Evolutionary conservation across 768 basidiomycete genomes (phyloP).

Genomic region (Phaffia tasmanica): DNA sequence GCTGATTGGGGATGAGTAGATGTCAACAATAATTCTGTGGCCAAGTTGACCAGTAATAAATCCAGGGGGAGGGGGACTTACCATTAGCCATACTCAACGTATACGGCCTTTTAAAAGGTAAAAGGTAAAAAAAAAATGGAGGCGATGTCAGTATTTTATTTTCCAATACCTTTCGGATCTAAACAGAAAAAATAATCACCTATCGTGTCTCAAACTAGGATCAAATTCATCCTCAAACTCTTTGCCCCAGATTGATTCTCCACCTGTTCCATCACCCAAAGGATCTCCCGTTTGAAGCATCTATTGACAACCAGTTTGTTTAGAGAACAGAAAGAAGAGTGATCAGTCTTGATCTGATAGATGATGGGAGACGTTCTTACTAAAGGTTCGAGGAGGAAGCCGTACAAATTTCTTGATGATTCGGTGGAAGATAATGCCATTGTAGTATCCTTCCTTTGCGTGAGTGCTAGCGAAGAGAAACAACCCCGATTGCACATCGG

Average conservation of each 20-base stretch:
- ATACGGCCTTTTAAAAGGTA: constrained; percentile 55
- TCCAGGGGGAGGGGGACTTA: constrained; percentile 1
- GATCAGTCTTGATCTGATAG: not conserved
- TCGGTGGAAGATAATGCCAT: constrained; percentile 88
- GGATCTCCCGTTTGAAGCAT: constrained; percentile 97
- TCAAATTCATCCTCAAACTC: constrained; percentile 92
- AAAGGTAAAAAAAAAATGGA: not conserved
- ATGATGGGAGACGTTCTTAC: not conserved
- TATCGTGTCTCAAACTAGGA: constrained; percentile 77
- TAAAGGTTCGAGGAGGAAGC: constrained; percentile 10
- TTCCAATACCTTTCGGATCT: too few species aligned
- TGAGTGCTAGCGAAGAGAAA: constrained; percentile 46
- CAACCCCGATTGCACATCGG: too few species aligned
- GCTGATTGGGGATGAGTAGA: constrained; percentile 37
- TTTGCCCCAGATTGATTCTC: constrained; percentile 74
- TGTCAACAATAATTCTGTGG: constrained; percentile 5
- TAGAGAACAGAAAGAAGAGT: not conserved
- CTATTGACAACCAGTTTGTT: constrained; percentile 26
- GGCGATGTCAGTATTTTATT: not conserved
- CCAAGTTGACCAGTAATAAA: constrained; percentile 12
- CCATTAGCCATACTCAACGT: constrained; percentile 68
- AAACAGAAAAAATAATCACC: constrained; percentile 44
- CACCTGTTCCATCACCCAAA: constrained; percentile 86
- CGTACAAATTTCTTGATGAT: constrained; percentile 84
- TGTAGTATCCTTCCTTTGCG: constrained; percentile 76